Evolutionary conservation across 2,329 filamentous ascomycete genomes (phyloP).

Genomic region (Trichoderma simmonsii): DNA sequence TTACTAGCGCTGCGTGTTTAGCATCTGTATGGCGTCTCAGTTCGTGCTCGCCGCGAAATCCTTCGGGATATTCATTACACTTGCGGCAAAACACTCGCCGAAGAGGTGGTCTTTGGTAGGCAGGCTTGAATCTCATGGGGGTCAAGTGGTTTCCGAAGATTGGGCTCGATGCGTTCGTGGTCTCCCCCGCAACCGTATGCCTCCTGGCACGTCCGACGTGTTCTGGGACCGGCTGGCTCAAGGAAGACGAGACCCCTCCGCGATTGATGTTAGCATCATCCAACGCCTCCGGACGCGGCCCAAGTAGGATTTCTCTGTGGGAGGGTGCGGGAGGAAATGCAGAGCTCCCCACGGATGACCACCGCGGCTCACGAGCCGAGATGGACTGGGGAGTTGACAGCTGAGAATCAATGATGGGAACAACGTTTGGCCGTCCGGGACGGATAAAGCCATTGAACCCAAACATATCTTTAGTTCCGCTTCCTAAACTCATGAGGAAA

Average conservation of each 20-base stretch:
- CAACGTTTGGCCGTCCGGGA: constrained; percentile 8
- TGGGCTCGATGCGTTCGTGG: constrained; percentile 40
- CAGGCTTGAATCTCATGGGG: constrained; percentile 34
- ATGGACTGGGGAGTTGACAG: neutral
- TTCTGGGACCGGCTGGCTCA: constrained; percentile 15
- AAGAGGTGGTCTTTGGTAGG: constrained; percentile 56
- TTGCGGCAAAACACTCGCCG: constrained; percentile 72
- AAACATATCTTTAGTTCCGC: constrained; percentile 37
- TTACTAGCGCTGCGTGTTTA: constrained; percentile 54
- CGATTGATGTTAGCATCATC: constrained; percentile 20
- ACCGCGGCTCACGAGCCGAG: constrained; percentile 8
- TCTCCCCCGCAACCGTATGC: constrained; percentile 48
- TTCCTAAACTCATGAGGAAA: constrained; percentile 50
- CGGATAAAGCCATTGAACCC: constrained; percentile 36
- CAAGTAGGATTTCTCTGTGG: constrained; percentile 5
- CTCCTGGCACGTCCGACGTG: constrained; percentile 31
- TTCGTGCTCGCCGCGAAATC: constrained; percentile 89
- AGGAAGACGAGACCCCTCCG: neutral
- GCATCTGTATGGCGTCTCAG: constrained; percentile 64
- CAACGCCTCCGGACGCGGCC: constrained; percentile 1
- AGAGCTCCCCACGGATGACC: constrained; percentile 11
- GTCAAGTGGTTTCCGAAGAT: constrained; percentile 43
- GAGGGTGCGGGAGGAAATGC: neutral
- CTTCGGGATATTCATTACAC: constrained; percentile 78
- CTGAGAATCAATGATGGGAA: neutral